These are phyloP conservation scores for Paramecium octaurelia DNA, from an alignment of 73 alveolate genomes.

Conservation along the genomic window DNA sequence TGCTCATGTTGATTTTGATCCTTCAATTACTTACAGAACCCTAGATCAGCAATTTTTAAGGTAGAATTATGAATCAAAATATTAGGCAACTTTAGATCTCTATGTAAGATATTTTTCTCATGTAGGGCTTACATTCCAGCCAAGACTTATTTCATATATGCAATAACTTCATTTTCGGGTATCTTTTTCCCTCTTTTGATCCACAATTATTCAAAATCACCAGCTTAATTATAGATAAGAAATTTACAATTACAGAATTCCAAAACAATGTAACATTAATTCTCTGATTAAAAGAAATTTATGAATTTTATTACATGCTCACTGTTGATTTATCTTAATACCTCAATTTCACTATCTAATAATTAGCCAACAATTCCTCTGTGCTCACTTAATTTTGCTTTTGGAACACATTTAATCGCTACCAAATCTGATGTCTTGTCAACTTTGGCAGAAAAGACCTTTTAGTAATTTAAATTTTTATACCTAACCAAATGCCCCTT, in stretches of 20 bases:
- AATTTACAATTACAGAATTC: slow-evolving; percentile 37
- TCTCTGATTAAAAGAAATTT: neutral
- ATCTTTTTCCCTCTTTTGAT: neutral
- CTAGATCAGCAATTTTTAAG: slow-evolving; percentile 38
- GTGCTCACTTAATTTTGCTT: neutral
- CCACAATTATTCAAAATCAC: slow-evolving; percentile 46
- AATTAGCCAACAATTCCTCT: slow-evolving; percentile 26
- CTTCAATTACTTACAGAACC: slow-evolving; percentile 21
- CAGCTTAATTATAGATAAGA: neutral
- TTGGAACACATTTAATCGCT: slow-evolving; percentile 25
- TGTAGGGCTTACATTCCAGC: slow-evolving; percentile 50
- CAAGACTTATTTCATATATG: neutral
- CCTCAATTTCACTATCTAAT: neutral
- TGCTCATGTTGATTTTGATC: neutral
- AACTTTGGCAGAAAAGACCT: slow-evolving; percentile 20
- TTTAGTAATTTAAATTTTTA: neutral
- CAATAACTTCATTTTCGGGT: slow-evolving; percentile 29
- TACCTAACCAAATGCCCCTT: slow-evolving; percentile 42
- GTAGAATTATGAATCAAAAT: slow-evolving; percentile 35
- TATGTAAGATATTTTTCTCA: slow-evolving; percentile 26
- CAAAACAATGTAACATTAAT: slow-evolving; percentile 14
- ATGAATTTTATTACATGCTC: neutral
- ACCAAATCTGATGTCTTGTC: neutral
- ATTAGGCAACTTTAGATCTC: slow-evolving; percentile 36
- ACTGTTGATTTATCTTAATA: neutral